Conservation (phyloP, 2,329 filamentous ascomycete genomes). For the Kalmusia sp. region DNA sequence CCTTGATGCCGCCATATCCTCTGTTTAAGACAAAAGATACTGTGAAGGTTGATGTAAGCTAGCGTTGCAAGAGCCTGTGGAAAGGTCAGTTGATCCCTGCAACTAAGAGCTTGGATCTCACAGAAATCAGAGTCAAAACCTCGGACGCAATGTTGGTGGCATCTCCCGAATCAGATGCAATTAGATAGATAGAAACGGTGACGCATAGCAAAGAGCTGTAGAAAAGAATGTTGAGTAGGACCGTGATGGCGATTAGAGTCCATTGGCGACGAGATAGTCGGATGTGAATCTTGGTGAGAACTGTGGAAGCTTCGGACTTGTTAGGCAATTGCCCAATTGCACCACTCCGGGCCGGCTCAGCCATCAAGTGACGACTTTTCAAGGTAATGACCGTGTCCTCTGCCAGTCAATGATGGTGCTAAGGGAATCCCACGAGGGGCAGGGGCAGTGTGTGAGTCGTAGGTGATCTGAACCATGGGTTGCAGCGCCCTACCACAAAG, state of each 20-base stretch:
- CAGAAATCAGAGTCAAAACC: conserved; percentile 40
- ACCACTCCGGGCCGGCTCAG: conserved; percentile 23
- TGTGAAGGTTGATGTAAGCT: conserved; percentile 44
- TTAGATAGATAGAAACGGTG: conserved; percentile 35
- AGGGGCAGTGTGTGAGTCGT: no score
- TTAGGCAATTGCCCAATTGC: conserved; percentile 24
- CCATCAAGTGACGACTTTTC: conserved; percentile 27
- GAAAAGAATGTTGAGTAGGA: conserved; percentile 42
- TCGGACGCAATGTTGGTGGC: conserved; percentile 36
- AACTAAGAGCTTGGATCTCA: conserved; percentile 21
- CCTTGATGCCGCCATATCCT: conserved; percentile 36
- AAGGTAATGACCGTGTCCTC: no score
- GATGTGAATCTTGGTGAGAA: conserved; percentile 17
- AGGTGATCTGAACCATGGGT: no score
- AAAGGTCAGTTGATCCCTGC: conserved; percentile 15
- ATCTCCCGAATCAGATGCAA: conserved; percentile 36
- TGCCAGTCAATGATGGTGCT: no score
- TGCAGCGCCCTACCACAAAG: no score
- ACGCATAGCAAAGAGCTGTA: conserved; percentile 42
- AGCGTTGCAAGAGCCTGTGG: conserved; percentile 41
- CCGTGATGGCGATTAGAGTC: conserved; percentile 42
- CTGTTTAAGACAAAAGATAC: conserved; percentile 41
- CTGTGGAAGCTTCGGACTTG: conserved; percentile 18
- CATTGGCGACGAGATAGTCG: conserved; percentile 36
- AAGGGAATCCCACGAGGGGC: no score